Conservation (phyloP, 495 filamentous ascomycete genomes). For the Aspergillus kassunensis region DNA sequence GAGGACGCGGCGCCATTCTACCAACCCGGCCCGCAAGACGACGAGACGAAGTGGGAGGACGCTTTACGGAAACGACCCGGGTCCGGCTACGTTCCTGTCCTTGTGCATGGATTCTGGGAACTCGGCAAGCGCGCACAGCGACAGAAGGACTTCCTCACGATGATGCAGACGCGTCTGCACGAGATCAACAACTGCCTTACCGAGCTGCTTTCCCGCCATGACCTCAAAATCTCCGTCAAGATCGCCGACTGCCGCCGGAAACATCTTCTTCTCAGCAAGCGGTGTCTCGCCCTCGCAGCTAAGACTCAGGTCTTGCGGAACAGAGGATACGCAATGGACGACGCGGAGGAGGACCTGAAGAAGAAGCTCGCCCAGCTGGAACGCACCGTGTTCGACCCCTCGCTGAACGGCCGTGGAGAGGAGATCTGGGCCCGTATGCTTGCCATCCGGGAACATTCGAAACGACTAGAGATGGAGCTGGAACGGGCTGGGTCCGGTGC, state of each 20-base stretch:
- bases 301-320: conserved; percentile 91
- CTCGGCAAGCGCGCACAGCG: conserved; percentile 72
- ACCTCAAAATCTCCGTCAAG: conserved; percentile 73
- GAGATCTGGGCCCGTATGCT: conserved; percentile 97
- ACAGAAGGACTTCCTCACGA: conserved; percentile 67
- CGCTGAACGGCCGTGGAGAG: conserved; percentile 75
- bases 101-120: conserved; percentile 63
- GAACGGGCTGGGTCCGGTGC: conserved; percentile 56
- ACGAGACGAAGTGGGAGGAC: conserved; percentile 88
- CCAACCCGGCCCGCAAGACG: conserved; percentile 69
- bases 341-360: conserved; percentile 85
- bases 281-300: conserved; percentile 78
- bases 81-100: conserved; percentile 70
- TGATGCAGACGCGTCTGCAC: conserved; percentile 78
- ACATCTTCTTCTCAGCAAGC: conserved; percentile 74
- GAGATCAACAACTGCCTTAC: conserved; percentile 82
- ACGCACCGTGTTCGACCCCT: conserved; percentile 73
- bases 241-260: conserved; percentile 75
- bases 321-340: conserved; percentile 85
- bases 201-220: conserved; percentile 75
- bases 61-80: conserved; percentile 79
- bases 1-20: conserved; percentile 78
- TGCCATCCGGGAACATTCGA: conserved; percentile 73
- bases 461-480: conserved; percentile 73
- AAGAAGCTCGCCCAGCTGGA: conserved; percentile 77